Conservation (phyloP, 2,329 filamentous ascomycete species). For the Alternaria sp. region DNA sequence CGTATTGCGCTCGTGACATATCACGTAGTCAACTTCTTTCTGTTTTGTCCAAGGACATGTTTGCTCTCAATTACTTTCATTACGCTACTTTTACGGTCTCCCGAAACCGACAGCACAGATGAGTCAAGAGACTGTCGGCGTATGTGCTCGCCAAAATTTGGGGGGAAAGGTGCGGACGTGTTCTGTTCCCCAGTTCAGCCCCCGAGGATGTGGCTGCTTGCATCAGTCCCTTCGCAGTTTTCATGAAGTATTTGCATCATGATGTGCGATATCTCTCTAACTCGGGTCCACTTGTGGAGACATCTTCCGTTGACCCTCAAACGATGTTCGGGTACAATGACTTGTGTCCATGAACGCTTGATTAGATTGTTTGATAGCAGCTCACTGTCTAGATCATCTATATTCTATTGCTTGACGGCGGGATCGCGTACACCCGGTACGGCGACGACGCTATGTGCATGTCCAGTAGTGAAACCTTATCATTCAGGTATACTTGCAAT, state of each 20-base stretch:
- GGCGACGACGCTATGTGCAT: background rate
- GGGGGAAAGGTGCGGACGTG: background rate
- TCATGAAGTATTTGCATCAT: background rate
- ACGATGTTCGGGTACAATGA: background rate
- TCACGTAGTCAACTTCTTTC: background rate
- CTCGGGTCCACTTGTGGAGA: accelerated
- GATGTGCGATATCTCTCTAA: accelerated
- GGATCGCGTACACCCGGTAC: background rate
- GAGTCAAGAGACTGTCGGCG: accelerated
- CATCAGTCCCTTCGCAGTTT: background rate
- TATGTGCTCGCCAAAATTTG: background rate
- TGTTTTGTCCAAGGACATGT: background rate
- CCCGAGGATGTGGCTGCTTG: background rate
- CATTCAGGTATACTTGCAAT: background rate
- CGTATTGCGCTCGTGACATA: background rate
- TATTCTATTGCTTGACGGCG: background rate
- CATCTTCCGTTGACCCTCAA: background rate
- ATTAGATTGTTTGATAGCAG: background rate
- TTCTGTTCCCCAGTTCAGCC: accelerated
- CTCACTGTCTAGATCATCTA: background rate
- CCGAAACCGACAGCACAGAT: accelerated
- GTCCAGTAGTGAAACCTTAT: accelerated
- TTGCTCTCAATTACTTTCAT: background rate
- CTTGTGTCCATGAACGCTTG: background rate
- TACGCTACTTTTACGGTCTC: accelerated